phyloP scores from a whole-genome alignment of 73 alveolate species.

The Paramecium bursaria region DNA sequence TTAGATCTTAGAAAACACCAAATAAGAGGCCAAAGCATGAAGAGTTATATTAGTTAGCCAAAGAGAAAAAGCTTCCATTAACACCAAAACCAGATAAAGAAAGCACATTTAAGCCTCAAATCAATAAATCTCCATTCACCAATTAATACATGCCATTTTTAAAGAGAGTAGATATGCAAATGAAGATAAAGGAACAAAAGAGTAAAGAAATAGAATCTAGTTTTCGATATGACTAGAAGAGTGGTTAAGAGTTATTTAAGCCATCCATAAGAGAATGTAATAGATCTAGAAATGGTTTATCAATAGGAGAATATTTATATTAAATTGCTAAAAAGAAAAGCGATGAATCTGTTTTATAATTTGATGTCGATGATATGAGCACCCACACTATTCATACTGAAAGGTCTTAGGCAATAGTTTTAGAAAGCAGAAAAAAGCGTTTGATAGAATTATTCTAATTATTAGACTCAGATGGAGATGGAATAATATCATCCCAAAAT shows the following conservation, averaged over 20 bases:
- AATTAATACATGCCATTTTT: slow-evolving; percentile 21
- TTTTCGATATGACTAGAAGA: slow-evolving; percentile 14
- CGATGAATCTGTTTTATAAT: slow-evolving; percentile 37
- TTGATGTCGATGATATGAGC: slow-evolving; percentile 43
- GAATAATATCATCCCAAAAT: slow-evolving; percentile 6
- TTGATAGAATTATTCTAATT: slow-evolving; percentile 18
- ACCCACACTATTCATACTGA: slow-evolving; percentile 26
- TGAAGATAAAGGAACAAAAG: slow-evolving; percentile 25
- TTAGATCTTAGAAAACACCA: slow-evolving; percentile 21
- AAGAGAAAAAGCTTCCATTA: neutral
- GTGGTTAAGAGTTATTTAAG: slow-evolving; percentile 36
- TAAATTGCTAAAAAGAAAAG: neutral
- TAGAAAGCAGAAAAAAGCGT: slow-evolving; percentile 25
- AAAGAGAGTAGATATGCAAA: slow-evolving; percentile 51
- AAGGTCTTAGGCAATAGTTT: slow-evolving; percentile 22
- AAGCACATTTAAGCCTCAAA: neutral
- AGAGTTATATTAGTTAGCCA: neutral
- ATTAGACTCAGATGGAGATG: slow-evolving; percentile 46
- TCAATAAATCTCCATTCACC: neutral
- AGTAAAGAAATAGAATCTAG: slow-evolving; percentile 19
- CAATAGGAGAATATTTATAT: slow-evolving; percentile 38
- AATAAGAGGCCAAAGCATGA: slow-evolving; percentile 41
- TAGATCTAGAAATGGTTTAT: slow-evolving; percentile 23
- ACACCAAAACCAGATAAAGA: neutral
- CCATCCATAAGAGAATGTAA: neutral